Percentiles rank a stretch among this genome's conserved stretches.
Conservation (phyloP, 805 yeast species). For the Monosporozyma siamensis region DNA sequence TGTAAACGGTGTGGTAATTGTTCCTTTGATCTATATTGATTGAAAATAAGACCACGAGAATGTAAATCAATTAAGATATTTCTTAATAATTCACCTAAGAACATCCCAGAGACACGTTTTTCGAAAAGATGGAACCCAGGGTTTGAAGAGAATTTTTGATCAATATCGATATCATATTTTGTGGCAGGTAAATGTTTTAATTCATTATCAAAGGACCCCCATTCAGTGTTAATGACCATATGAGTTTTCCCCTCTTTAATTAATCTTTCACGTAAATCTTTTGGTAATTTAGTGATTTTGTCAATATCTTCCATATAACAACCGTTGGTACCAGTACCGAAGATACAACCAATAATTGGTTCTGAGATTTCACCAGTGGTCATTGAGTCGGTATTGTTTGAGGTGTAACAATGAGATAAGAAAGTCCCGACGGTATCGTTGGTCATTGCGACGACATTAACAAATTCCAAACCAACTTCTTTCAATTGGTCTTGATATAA, state of each 20-base stretch:
- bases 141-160: slow-evolving; percentile 60
- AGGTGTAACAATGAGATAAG: slow-evolving; percentile 76
- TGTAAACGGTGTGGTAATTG: slow-evolving; percentile 48
- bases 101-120: slow-evolving; percentile 87
- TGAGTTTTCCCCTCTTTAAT: slow-evolving; percentile 40
- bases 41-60: slow-evolving; percentile 47
- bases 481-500: slow-evolving; percentile 65
- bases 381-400: slow-evolving; percentile 38
- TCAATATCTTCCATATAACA: slow-evolving; percentile 77
- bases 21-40: slow-evolving; percentile 37
- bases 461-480: slow-evolving; percentile 42
- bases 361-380: slow-evolving; percentile 53
- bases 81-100: slow-evolving; percentile 81
- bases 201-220: slow-evolving; percentile 95
- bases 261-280: slow-evolving; percentile 32
- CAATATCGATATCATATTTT: slow-evolving; percentile 64
- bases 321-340: slow-evolving; percentile 97
- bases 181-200: slow-evolving; percentile 69
- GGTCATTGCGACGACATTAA: slow-evolving; percentile 75
- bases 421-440: slow-evolving; percentile 95
- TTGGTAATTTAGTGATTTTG: slow-evolving; percentile 62
- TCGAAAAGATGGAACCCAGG: slow-evolving; percentile 87
- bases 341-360: slow-evolving; percentile 81
- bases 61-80: slow-evolving; percentile 62
- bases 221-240: slow-evolving; percentile 91